These are phyloP conservation scores for Penicillium parvum DNA, from an alignment of 495 filamentous ascomycete species.

Conservation along the genomic window DNA sequence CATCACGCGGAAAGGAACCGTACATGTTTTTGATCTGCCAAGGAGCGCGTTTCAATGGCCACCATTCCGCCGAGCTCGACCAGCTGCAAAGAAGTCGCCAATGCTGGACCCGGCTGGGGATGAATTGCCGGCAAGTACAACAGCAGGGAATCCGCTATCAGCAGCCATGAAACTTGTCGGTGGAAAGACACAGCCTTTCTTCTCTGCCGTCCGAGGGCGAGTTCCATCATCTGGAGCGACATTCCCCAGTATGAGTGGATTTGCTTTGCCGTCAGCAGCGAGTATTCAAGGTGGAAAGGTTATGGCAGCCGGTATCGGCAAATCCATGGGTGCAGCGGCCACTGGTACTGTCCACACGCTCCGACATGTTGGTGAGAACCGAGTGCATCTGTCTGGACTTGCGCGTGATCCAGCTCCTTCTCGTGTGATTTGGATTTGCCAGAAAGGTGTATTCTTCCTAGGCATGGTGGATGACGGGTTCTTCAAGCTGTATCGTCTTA, in stretches of 20 bases:
- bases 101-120: conserved; percentile 29
- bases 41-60: conserved; percentile 83
- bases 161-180: conserved; percentile 56
- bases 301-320: conserved; percentile 75
- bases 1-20: conserved; percentile 86
- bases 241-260: conserved; percentile 40
- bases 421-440: conserved; percentile 40
- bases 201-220: conserved; percentile 52
- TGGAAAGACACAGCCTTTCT: conserved; percentile 54
- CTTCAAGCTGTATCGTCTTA: conserved; percentile 65
- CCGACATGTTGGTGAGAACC: conserved; percentile 79
- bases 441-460: conserved; percentile 34
- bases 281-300: conserved; percentile 69
- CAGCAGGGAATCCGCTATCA: conserved; percentile 57
- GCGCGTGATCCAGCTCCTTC: conserved; percentile 36
- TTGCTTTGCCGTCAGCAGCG: conserved; percentile 60
- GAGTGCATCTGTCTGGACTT: conserved; percentile 65
- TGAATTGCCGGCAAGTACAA: conserved; percentile 46
- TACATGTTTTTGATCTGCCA: conserved; percentile 87
- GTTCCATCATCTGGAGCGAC: conserved; percentile 46
- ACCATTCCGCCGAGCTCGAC: conserved; percentile 62
- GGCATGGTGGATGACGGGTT: conserved; percentile 35
- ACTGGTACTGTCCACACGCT: conserved; percentile 74
- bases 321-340: conserved; percentile 77
- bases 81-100: conserved; percentile 36